These are phyloP conservation scores for Ustilago bromivora DNA, from an alignment of 1,284 basidiomycete genomes.

Conservation along the genomic window DNA sequence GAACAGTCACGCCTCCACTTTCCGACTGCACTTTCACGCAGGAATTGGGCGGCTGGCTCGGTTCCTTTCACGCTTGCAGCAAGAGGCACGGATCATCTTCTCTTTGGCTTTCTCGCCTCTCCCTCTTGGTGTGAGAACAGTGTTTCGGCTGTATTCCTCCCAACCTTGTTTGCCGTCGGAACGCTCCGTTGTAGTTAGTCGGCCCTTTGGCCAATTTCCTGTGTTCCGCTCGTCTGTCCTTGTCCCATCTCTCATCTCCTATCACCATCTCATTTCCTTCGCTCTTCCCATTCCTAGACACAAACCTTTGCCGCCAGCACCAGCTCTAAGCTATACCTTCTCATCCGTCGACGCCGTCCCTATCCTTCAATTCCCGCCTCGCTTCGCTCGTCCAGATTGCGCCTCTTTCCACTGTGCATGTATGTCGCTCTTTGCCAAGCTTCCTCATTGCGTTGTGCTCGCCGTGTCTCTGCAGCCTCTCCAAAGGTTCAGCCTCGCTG, in stretches of 20 bases:
- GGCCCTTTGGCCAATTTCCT: not conserved
- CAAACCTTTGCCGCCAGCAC: not conserved
- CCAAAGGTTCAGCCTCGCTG: conserved; percentile 15
- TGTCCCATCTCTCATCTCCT: not conserved
- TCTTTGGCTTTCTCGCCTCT: too few species aligned
- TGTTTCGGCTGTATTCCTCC: conserved; percentile 5
- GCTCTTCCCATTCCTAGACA: conserved; percentile 3
- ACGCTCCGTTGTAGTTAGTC: conserved; percentile 8
- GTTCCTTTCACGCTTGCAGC: conserved; percentile 10
- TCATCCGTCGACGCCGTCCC: conserved; percentile 20
- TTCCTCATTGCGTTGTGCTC: not conserved
- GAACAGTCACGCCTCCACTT: conserved; percentile 5
- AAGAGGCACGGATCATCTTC: conserved; percentile 1
- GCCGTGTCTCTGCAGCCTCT: conserved; percentile 9
- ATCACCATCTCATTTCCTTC: not conserved
- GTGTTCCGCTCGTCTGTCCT: not conserved
- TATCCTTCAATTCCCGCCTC: conserved; percentile 30
- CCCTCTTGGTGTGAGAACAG: not conserved
- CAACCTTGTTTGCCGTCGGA: conserved; percentile 3
- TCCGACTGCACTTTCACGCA: not conserved
- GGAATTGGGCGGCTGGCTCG: conserved; percentile 7
- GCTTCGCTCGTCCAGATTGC: conserved; percentile 15
- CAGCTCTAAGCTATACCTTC: not conserved
- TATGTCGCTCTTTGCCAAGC: not conserved
- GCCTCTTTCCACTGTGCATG: conserved; percentile 4